phyloP scores from a whole-genome alignment of 208 protist species.

The Wallacemonas sp. region DNA sequence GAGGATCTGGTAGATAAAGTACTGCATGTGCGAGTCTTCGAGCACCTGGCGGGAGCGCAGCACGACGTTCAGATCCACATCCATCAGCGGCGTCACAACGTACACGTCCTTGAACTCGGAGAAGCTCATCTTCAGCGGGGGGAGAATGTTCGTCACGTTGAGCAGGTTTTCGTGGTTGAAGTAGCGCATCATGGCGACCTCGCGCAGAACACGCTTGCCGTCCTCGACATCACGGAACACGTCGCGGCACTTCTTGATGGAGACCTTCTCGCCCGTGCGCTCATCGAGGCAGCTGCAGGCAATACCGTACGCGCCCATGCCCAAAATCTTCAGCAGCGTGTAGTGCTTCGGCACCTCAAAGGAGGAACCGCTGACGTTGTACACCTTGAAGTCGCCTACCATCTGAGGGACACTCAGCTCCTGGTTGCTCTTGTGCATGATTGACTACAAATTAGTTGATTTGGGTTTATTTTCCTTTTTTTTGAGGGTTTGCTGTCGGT shows the following conservation, averaged over 20 bases:
- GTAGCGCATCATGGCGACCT: conserved; percentile 93
- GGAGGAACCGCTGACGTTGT: conserved; percentile 78
- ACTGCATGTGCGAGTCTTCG: conserved; percentile 83
- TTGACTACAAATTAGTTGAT: conserved; percentile 3
- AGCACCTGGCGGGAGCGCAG: conserved; percentile 91
- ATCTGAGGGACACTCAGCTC: conserved; percentile 80
- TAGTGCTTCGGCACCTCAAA: conserved; percentile 85
- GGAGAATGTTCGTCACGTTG: conserved; percentile 94
- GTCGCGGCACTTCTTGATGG: conserved; percentile 91
- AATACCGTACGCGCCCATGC: conserved; percentile 96
- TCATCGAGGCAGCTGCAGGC: conserved; percentile 92
- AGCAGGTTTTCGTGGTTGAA: conserved; percentile 94
- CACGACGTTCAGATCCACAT: conserved; percentile 96
- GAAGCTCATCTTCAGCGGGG: conserved; percentile 80
- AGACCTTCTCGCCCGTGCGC: conserved; percentile 83
- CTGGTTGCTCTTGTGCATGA: conserved; percentile 88
- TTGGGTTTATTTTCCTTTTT: conserved; percentile 11
- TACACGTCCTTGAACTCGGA: conserved; percentile 94
- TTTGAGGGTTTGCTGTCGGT: too few species aligned
- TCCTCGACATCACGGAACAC: conserved; percentile 91
- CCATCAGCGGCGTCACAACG: conserved; percentile 97
- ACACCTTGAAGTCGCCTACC: conserved; percentile 86
- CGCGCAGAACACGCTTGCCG: conserved; percentile 91
- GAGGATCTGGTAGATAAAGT: conserved; percentile 90
- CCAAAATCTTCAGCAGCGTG: conserved; percentile 89